These are phyloP conservation scores for Euphorbia schlechtendalii DNA, from an alignment of 441 rosid genomes.

Conservation along the genomic window DNA sequence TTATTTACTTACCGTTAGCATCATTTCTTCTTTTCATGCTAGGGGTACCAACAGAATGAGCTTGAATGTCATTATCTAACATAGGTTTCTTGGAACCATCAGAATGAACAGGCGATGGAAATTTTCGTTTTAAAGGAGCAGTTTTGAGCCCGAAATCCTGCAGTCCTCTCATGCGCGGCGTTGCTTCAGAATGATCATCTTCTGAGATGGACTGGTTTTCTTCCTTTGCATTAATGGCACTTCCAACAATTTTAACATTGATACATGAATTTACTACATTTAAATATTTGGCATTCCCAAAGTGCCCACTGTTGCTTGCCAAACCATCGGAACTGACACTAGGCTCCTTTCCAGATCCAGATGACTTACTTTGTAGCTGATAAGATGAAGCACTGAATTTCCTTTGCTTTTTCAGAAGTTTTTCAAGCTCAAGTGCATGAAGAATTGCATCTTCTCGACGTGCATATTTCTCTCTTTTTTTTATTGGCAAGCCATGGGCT, in stretches of 20 bases:
- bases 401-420: constrained; percentile 52
- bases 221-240: constrained; percentile 29
- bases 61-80: constrained; percentile 34
- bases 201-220: constrained; percentile 36
- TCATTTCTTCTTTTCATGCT: constrained; percentile 38
- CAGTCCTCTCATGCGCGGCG: constrained; percentile 79
- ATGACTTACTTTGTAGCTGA: constrained; percentile 30
- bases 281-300: constrained; percentile 22
- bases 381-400: constrained; percentile 28
- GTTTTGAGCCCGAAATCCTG: constrained; percentile 74
- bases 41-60: constrained; percentile 38
- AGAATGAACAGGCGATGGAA: constrained; percentile 36
- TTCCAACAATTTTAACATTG: constrained; percentile 31
- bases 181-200: constrained; percentile 44
- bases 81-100: constrained; percentile 40
- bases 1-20: constrained; percentile 55
- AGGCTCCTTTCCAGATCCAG: constrained; percentile 35
- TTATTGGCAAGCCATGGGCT: constrained; percentile 66
- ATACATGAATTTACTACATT: constrained; percentile 24
- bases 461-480: constrained; percentile 97
- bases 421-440: constrained; percentile 97
- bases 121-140: constrained; percentile 50
- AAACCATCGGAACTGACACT: constrained; percentile 32
- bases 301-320: constrained; percentile 35
- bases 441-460: constrained; percentile 99